Percentiles rank a stretch among this genome's conserved stretches.
phyloP scores from a whole-genome alignment of 2,329 filamentous ascomycete genomes.

The Clarireedia homoeocarpa region DNA sequence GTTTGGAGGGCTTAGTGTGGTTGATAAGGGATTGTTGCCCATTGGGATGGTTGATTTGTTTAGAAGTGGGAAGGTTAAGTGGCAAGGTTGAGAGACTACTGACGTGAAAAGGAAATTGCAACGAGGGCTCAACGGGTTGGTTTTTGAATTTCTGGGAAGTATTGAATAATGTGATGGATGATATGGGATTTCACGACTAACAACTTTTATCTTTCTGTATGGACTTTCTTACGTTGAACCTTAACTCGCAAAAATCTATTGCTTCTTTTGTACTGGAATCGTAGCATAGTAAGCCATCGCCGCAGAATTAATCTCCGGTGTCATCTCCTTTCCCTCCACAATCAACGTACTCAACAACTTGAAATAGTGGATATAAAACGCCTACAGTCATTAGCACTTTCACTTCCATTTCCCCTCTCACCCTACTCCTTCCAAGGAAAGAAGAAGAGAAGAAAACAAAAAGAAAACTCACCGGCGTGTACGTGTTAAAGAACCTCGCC shows the following conservation, averaged over 20 bases:
- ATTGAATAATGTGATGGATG: too few relatives aligned
- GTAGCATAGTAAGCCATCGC: conserved; percentile 10
- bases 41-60: conserved; percentile 34
- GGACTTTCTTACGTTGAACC: too few relatives aligned
- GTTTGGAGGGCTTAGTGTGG: conserved; percentile 35
- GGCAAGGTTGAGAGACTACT: conserved; percentile 28
- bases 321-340: conserved; percentile 4
- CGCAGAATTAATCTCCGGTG: not conserved
- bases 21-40: conserved; percentile 34
- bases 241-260: not conserved
- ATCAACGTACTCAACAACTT: not conserved
- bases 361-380: conserved; percentile 9
- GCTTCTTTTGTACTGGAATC: not conserved
- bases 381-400: not conserved
- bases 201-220: too few relatives aligned
- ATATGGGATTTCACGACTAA: too few relatives aligned
- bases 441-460: not conserved
- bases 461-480: conserved; percentile 1
- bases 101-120: too few relatives aligned
- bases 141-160: too few relatives aligned
- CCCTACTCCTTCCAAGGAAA: not conserved
- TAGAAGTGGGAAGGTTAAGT: conserved; percentile 31
- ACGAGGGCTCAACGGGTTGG: too few relatives aligned
- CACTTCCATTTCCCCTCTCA: not conserved
- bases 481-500: conserved; percentile 3